phyloP scores from a whole-genome alignment of 2,329 filamentous ascomycete species.

The Alternaria novae-zelandiae region DNA sequence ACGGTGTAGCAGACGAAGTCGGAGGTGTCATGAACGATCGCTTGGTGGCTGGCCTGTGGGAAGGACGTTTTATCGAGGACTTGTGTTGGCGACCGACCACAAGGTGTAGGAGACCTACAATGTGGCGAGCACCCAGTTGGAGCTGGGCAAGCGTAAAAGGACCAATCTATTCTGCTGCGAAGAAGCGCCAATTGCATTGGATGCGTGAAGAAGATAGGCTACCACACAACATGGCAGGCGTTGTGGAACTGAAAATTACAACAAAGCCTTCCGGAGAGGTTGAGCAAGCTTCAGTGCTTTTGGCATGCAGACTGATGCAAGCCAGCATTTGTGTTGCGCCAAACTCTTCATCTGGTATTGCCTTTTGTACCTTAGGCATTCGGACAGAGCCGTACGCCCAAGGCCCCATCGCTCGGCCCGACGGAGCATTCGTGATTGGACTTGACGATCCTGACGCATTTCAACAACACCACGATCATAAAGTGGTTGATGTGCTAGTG shows the following conservation, averaged over 20 bases:
- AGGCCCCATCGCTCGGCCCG: too few relatives aligned
- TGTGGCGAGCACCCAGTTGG: not conserved
- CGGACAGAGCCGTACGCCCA: too few relatives aligned
- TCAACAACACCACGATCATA: too few relatives aligned
- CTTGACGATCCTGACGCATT: too few relatives aligned
- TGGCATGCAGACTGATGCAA: not conserved
- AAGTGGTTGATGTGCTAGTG: too few relatives aligned
- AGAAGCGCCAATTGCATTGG: rapidly evolving
- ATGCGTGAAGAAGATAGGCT: too few relatives aligned
- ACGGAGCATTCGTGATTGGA: too few relatives aligned
- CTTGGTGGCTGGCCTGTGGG: not conserved
- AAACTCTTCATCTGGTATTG: too few relatives aligned
- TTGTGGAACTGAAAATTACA: rapidly evolving
- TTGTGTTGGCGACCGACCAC: not conserved
- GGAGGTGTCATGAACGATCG: not conserved
- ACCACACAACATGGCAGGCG: not conserved
- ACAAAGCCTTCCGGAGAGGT: not conserved
- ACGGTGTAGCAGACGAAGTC: not conserved
- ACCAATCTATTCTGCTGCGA: too few relatives aligned
- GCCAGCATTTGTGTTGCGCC: too few relatives aligned
- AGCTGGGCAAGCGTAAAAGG: not conserved
- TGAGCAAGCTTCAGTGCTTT: not conserved
- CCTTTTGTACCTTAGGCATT: too few relatives aligned
- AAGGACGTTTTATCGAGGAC: not conserved
- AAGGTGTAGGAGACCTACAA: rapidly evolving